Percentiles rank a stretch among this genome's conserved stretches.
Evolutionary conservation across 164 flowering plant genomes (phyloP).

Genomic region (Nymphaea colorata): DNA sequence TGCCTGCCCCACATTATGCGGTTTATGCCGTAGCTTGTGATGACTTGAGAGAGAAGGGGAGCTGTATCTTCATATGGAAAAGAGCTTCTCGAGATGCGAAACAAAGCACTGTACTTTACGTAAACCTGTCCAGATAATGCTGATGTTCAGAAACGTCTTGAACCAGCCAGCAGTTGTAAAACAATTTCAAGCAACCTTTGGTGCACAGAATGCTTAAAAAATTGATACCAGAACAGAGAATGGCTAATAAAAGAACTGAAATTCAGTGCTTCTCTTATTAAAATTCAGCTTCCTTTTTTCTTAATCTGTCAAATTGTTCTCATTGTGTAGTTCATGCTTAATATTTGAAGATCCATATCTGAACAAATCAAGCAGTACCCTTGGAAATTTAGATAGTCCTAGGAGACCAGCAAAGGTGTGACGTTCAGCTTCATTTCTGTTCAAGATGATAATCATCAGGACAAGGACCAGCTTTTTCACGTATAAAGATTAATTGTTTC

Average conservation of each 20-base stretch:
- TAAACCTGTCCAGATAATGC: slow-evolving; percentile 44
- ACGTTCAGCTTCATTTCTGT: slow-evolving; percentile 56
- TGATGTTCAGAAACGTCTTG: too few relatives aligned
- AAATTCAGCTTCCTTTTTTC: too few relatives aligned
- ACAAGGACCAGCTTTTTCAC: not conserved
- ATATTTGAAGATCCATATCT: not conserved
- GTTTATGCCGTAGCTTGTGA: slow-evolving; percentile 63
- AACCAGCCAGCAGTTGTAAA: not conserved
- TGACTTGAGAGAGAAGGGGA: slow-evolving; percentile 38
- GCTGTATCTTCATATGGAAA: slow-evolving; percentile 58
- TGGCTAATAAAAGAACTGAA: too few relatives aligned
- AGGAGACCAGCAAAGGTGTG: slow-evolving; percentile 43
- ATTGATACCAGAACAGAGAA: not conserved
- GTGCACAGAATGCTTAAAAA: not conserved
- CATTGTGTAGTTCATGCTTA: not conserved
- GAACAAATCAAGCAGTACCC: slow-evolving; percentile 27
- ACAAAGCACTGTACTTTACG: slow-evolving; percentile 83
- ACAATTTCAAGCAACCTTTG: not conserved
- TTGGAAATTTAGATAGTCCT: slow-evolving; percentile 67
- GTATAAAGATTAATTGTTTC: not conserved
- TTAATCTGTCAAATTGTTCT: too few relatives aligned
- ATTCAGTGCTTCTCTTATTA: too few relatives aligned
- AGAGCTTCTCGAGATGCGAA: slow-evolving; percentile 63
- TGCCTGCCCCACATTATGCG: slow-evolving; percentile 97
- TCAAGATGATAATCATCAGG: slow-evolving; percentile 8